Evolutionary conservation across 768 basidiomycete genomes (phyloP).

Genomic region (Albatrellus ellisii): DNA sequence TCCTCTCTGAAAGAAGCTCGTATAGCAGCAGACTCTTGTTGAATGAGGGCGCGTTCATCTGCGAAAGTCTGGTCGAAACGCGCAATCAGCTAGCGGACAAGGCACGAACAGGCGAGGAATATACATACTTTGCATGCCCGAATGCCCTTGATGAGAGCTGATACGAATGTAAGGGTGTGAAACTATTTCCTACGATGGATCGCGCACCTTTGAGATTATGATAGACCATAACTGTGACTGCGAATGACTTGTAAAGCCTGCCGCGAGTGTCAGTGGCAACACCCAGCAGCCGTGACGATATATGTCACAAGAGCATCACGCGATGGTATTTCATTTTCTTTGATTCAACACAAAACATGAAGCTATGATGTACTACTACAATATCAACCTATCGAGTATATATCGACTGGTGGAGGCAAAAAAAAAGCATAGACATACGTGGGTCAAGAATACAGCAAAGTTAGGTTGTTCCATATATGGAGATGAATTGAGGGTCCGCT

Average conservation of each 20-base stretch:
- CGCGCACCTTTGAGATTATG: constrained; percentile 73
- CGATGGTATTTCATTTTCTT: too few relatives aligned
- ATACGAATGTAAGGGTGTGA: constrained; percentile 17
- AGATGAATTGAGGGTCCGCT: not conserved
- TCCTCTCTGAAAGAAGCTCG: constrained; percentile 96
- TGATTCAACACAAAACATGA: too few relatives aligned
- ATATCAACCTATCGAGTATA: too few relatives aligned
- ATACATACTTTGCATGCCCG: constrained; percentile 75
- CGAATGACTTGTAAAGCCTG: too few relatives aligned
- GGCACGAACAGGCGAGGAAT: not conserved
- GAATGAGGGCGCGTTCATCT: constrained; percentile 93
- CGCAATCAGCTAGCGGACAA: constrained; percentile 5
- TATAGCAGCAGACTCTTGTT: constrained; percentile 95
- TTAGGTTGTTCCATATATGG: too few relatives aligned
- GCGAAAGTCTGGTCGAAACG: constrained; percentile 68
- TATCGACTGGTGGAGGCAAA: too few relatives aligned
- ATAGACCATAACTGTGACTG: constrained; percentile 60
- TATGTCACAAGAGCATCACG: not conserved
- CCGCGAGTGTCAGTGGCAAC: not conserved
- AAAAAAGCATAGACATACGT: too few relatives aligned
- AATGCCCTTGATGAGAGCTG: constrained; percentile 97
- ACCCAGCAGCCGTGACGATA: not conserved
- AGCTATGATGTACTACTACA: too few relatives aligned
- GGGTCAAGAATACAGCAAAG: too few relatives aligned
- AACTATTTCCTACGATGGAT: constrained; percentile 9